Percentiles rank a stretch among this genome's conserved stretches.
Conservation (phyloP, 106 monocot genomes). For the Phalaenopsis equestris region DNA sequence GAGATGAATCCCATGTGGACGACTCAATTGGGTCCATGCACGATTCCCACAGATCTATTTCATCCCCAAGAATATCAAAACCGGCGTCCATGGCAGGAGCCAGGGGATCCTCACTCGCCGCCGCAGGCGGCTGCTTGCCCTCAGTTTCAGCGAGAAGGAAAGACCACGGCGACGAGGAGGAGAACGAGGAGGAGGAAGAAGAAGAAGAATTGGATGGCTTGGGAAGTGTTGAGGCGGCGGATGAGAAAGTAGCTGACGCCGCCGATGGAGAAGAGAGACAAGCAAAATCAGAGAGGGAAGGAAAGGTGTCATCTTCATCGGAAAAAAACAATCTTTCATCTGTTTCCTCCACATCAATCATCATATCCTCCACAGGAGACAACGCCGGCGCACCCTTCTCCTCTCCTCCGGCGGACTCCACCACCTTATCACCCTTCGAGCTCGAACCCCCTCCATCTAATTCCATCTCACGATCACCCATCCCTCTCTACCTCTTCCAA, state of each 20-base stretch:
- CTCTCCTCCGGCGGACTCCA: too few relatives aligned
- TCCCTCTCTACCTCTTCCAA: too few relatives aligned
- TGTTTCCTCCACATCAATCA: not conserved
- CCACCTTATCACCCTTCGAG: too few relatives aligned
- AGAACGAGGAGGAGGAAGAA: not conserved
- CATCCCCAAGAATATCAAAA: too few relatives aligned
- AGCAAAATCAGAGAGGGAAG: slow-evolving; percentile 66
- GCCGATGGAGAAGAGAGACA: slow-evolving; percentile 54
- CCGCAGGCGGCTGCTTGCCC: not conserved
- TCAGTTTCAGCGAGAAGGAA: too few relatives aligned
- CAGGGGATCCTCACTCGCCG: not conserved
- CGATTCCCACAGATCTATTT: too few relatives aligned
- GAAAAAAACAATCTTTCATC: too few relatives aligned
- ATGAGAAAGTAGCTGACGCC: slow-evolving; percentile 17
- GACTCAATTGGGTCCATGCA: not conserved
- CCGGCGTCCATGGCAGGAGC: slow-evolving; percentile 18
- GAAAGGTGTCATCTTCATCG: slow-evolving; percentile 45
- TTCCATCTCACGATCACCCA: too few relatives aligned
- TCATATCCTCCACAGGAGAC: too few relatives aligned
- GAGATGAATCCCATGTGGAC: slow-evolving; percentile 12
- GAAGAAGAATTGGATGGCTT: not conserved
- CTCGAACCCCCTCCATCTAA: too few relatives aligned
- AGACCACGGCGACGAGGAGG: too few relatives aligned
- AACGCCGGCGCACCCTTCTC: too few relatives aligned
- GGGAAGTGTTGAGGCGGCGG: slow-evolving; percentile 18